Conservation (phyloP, 2,329 filamentous ascomycete genomes). For the Aspergillus persii region DNA sequence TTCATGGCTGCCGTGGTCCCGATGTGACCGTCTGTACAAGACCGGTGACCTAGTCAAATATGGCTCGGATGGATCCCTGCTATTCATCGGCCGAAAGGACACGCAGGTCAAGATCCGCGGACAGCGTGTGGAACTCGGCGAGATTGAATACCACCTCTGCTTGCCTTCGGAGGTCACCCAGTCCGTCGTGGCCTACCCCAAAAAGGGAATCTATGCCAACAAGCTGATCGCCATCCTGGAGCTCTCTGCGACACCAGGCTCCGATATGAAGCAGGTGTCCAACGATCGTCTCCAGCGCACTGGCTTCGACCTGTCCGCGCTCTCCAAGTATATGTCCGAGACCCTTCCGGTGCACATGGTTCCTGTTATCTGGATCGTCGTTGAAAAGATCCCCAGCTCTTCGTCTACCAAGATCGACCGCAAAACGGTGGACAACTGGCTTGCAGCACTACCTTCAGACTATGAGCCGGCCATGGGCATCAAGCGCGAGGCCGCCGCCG, state of each 20-base stretch:
- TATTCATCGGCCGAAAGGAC: constrained; percentile 16
- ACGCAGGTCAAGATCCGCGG: constrained; percentile 23
- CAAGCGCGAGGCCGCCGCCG: constrained; percentile 7
- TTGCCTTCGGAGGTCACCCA: constrained; percentile 1
- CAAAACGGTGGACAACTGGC: constrained; percentile 10
- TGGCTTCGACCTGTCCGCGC: constrained; percentile 4
- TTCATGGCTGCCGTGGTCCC: constrained; percentile 12
- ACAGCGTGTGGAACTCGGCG: constrained; percentile 20
- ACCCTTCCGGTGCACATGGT: constrained; percentile 40
- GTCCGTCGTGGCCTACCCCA: constrained; percentile 7
- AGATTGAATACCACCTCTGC: constrained; percentile 14
- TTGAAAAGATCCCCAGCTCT: constrained; percentile 33
- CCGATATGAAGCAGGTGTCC: constrained; percentile 2
- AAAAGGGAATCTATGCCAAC: constrained; percentile 7
- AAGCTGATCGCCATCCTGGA: constrained; percentile 13
- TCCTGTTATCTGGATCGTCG: constrained; percentile 37
- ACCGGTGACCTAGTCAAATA: constrained; percentile 22
- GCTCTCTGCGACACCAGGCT: constrained; percentile 5
- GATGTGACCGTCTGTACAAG: constrained; percentile 12
- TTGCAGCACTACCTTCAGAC: constrained; percentile 9
- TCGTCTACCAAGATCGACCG: constrained; percentile 27
- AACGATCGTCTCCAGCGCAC: constrained; percentile 1
- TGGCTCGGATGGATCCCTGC: constrained; percentile 15
- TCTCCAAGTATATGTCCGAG: constrained; percentile 18
- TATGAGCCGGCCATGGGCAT: constrained; percentile 13